Evolutionary conservation across 192 early-diverging fungal genomes (phyloP), one percentile per base, ranked within the genome.

Genomic region (Gryganskiella cystojenkinii): DNA sequence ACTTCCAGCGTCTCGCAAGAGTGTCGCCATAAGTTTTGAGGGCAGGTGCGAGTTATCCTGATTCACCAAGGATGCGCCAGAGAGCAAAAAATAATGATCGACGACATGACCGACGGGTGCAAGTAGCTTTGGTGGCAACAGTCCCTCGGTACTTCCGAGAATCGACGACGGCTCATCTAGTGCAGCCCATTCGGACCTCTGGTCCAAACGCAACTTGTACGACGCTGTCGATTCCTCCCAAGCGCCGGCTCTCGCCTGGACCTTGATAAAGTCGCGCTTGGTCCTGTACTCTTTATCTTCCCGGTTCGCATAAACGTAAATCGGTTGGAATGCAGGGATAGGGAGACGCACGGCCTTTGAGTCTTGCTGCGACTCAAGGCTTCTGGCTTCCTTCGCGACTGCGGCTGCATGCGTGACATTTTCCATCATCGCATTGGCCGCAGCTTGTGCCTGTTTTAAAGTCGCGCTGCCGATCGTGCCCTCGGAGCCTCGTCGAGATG

Each of bases 151-250:
- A 4, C 66, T 53, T 19, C 53, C 65, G 8, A 59, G 31, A 3
- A 53, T 8, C 11, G 53, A 46, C 4, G 61, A 51, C 17, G 52
- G 40, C 8, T 64, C 30, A 34, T 68, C 66, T 19, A 62, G 37
- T 34, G 66, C 66, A 15, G 66, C 62, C 74, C 74, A 78, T 31
- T 78, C 74, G 42, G 74, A 60, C 40, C 54, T 53, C 15, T 59
- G 43, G 27, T 69, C 61, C 25, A 49, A 69, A 5, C 22, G 13
- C 2, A 54, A 30, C 10, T 59, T 60, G 20, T 15, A 25, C n/a
- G n/a, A n/a, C n/a, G n/a, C n/a, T 34, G 56, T 0, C 15, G 15
- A 6, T 28, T 55, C 44, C 4, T 40, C 24, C n/a, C 44, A 60
- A 15, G 42, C 25, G 14, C 53, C 62, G 3, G 56, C 62, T 24